Percentiles rank a stretch among this genome's conserved stretches.
Evolutionary conservation across 129 eudicot genomes (phyloP).

Genomic region (Solidago caesia): DNA sequence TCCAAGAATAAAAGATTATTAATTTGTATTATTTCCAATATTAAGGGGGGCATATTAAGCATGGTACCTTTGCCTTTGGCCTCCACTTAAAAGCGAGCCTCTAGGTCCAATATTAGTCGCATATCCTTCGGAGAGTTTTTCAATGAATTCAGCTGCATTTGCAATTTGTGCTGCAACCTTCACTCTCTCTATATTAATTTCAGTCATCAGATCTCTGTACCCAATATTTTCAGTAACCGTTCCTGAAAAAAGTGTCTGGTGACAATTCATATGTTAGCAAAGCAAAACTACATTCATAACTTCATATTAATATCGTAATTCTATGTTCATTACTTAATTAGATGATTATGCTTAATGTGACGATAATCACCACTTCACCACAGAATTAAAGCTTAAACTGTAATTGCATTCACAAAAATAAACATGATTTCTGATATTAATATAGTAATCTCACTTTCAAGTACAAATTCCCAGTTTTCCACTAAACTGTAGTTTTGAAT

Average conservation of each 20-base stretch:
- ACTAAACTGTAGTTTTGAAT: background rate
- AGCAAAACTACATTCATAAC: background rate
- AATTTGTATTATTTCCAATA: background rate
- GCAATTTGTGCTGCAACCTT: constrained; percentile 74
- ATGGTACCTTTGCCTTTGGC: constrained; percentile 88
- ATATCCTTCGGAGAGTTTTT: constrained; percentile 59
- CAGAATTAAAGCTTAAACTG: background rate
- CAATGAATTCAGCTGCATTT: constrained; percentile 86
- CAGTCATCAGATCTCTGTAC: constrained; percentile 68
- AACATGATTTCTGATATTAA: background rate
- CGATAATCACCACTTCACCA: no score
- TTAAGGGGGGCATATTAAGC: background rate
- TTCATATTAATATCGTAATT: background rate
- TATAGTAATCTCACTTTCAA: background rate
- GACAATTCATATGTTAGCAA: constrained; percentile 26
- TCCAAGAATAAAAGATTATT: background rate
- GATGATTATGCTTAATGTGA: background rate
- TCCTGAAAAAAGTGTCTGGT: constrained; percentile 84
- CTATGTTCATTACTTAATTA: background rate
- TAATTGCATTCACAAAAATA: background rate
- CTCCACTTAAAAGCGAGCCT: constrained; percentile 87
- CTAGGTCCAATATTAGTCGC: constrained; percentile 79
- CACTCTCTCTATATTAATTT: constrained; percentile 73
- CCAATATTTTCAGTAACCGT: constrained; percentile 92
- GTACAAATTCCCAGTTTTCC: background rate